Evolutionary conservation across 1,284 basidiomycete genomes (phyloP).

Genomic region (Chalciporus sp.): DNA sequence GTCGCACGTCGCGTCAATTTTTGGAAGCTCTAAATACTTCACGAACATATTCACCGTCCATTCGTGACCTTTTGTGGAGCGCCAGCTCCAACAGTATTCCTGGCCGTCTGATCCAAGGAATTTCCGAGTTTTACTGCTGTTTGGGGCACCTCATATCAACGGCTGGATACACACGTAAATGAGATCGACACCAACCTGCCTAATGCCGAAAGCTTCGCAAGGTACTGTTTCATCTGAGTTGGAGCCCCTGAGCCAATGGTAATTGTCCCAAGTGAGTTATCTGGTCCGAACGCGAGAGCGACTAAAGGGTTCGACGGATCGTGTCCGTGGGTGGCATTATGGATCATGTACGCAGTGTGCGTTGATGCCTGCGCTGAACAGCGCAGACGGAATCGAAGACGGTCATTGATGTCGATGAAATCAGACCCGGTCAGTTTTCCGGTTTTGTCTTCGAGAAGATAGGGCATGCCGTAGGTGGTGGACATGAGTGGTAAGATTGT

Average conservation of each 20-base stretch:
- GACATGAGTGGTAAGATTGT: constrained; percentile 21
- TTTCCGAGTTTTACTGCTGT: constrained; percentile 47
- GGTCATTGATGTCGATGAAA: constrained; percentile 63
- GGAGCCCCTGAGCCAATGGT: constrained; percentile 40
- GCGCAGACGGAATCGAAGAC: constrained; percentile 52
- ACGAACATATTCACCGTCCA: constrained; percentile 53
- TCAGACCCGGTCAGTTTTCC: constrained; percentile 54
- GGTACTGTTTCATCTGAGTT: constrained; percentile 54
- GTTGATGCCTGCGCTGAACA: constrained; percentile 45
- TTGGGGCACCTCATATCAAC: constrained; percentile 1
- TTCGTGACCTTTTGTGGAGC: constrained; percentile 49
- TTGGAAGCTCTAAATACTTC: neutral
- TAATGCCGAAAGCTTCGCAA: constrained; percentile 41
- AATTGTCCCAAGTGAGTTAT: constrained; percentile 53
- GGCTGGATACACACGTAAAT: constrained; percentile 4
- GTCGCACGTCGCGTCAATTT: constrained; percentile 1
- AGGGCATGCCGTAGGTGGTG: constrained; percentile 55
- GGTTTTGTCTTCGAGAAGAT: constrained; percentile 63
- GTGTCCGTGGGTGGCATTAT: constrained; percentile 39
- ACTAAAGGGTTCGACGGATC: constrained; percentile 42
- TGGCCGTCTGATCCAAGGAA: constrained; percentile 60
- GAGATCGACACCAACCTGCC: constrained; percentile 40
- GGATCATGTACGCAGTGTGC: constrained; percentile 54
- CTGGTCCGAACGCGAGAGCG: constrained; percentile 52
- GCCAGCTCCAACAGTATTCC: constrained; percentile 59